Evolutionary conservation across 805 yeast species (phyloP).

Genomic region (Wickerhamomyces queroliae): DNA sequence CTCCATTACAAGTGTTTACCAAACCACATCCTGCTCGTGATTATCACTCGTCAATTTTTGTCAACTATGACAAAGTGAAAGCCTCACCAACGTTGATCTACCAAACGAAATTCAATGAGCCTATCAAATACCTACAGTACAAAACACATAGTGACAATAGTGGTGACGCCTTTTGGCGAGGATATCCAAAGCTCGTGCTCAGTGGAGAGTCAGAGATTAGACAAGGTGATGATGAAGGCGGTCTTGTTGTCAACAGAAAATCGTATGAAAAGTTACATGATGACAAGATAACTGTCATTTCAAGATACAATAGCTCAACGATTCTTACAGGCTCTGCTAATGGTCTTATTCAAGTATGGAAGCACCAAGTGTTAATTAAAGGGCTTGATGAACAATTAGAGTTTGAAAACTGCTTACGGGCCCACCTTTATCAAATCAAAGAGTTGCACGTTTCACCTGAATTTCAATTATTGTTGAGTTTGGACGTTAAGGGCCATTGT

Average conservation of each 20-base stretch:
- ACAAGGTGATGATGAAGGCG: conserved; percentile 16
- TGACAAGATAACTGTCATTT: conserved; percentile 23
- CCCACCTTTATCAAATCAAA: conserved; percentile 45
- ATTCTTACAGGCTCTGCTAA: conserved; percentile 38
- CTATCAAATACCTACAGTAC: conserved; percentile 40
- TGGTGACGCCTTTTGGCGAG: conserved; percentile 41
- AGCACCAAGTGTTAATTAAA: conserved; percentile 12
- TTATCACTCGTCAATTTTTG: conserved; percentile 29
- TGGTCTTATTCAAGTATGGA: conserved; percentile 61
- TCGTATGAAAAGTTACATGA: conserved; percentile 26
- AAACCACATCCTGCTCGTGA: conserved; percentile 58
- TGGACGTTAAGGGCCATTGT: conserved; percentile 49
- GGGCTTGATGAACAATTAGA: conserved; percentile 26
- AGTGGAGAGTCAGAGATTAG: conserved; percentile 21
- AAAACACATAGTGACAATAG: conserved; percentile 30
- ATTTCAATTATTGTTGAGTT: conserved; percentile 48
- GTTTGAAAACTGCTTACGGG: conserved; percentile 43
- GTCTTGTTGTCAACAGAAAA: conserved; percentile 18
- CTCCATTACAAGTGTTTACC: conserved; percentile 68
- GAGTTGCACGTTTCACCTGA: conserved; percentile 44
- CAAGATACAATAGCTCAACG: conserved; percentile 14
- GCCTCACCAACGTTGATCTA: conserved; percentile 33
- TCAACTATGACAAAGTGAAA: conserved; percentile 26
- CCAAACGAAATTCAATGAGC: conserved; percentile 34
- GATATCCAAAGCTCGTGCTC: conserved; percentile 31